Evolutionary conservation across 371 early-diverging fungal genomes (phyloP).

Genomic region (Syncephalastrum monosporum): DNA sequence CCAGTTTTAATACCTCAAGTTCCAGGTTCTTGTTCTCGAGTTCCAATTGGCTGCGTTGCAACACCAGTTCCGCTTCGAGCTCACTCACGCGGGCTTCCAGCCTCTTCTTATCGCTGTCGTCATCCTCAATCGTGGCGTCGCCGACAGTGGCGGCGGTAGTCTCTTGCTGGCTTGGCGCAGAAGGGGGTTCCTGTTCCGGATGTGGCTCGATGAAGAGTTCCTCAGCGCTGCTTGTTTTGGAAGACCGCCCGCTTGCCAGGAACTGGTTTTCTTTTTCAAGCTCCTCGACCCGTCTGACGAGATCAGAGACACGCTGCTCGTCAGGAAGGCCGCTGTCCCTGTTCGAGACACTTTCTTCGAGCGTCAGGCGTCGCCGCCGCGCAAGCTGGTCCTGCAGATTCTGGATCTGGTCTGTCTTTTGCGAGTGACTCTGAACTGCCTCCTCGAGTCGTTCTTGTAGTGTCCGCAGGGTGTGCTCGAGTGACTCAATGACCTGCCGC

Average conservation of each 20-base stretch:
- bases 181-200: background rate
- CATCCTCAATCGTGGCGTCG: constrained; percentile 3
- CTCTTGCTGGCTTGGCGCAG: background rate
- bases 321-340: constrained; percentile 18
- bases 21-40: constrained; percentile 45
- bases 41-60: constrained; percentile 36
- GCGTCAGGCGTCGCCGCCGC: constrained; percentile 11
- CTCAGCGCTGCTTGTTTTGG: constrained; percentile 1
- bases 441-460: constrained; percentile 17
- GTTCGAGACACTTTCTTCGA: constrained; percentile 7
- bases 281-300: constrained; percentile 15
- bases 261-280: constrained; percentile 18
- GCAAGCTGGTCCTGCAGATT: constrained; percentile 14
- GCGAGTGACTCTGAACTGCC: constrained; percentile 16
- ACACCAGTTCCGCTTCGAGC: constrained; percentile 38
- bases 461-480: constrained; percentile 13
- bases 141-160: background rate
- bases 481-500: constrained; percentile 13
- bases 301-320: constrained; percentile 10
- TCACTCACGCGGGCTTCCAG: constrained; percentile 26
- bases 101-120: constrained; percentile 1
- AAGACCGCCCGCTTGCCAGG: constrained; percentile 9
- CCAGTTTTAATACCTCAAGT: constrained; percentile 39
- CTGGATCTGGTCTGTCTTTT: constrained; percentile 15
- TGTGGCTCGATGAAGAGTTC: constrained; percentile 1